These are phyloP conservation scores for Amanita muscaria DNA, from an alignment of 768 basidiomycete genomes.

Conservation along the genomic window DNA sequence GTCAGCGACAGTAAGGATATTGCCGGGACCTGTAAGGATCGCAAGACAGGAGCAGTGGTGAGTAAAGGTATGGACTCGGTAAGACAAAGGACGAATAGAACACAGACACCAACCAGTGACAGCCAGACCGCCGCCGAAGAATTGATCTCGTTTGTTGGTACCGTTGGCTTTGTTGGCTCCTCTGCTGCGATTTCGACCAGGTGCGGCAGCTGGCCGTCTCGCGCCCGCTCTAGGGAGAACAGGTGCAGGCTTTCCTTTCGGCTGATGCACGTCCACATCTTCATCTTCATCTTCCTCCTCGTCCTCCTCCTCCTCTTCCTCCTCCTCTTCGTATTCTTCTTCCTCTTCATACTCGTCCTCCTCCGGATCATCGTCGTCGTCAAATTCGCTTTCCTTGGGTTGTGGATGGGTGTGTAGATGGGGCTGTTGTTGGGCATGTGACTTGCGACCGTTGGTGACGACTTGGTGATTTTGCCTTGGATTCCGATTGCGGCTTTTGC, in stretches of 20 bases:
- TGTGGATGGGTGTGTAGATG: conserved; percentile 34
- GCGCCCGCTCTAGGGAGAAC: conserved; percentile 6
- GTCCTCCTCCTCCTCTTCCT: conserved; percentile 32
- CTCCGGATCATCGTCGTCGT: conserved; percentile 63
- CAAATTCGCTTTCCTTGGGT: conserved; percentile 52
- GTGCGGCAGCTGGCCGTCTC: conserved; percentile 9
- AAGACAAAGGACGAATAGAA: conserved; percentile 6
- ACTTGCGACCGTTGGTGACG: conserved; percentile 8
- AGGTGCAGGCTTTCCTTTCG: conserved; percentile 31
- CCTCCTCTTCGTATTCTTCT: conserved; percentile 37
- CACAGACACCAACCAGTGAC: conserved; percentile 54
- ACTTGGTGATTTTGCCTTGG: conserved; percentile 5
- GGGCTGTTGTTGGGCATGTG: conserved; percentile 18
- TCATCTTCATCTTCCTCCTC: conserved; percentile 32
- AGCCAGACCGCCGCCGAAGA: conserved; percentile 67
- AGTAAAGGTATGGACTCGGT: conserved; percentile 11
- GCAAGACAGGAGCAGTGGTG: conserved; percentile 8
- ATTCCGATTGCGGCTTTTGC: conserved; percentile 3
- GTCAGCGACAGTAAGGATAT: conserved; percentile 96
- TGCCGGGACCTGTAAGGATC: conserved; percentile 59
- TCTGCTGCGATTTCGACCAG: conserved; percentile 29
- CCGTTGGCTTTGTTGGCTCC: conserved; percentile 6
- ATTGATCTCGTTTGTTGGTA: conserved; percentile 8
- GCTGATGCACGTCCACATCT: conserved; percentile 38
- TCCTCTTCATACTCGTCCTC: conserved; percentile 68